phyloP scores from a whole-genome alignment of 208 protist species.

The Acanthamoeba polyphaga region DNA sequence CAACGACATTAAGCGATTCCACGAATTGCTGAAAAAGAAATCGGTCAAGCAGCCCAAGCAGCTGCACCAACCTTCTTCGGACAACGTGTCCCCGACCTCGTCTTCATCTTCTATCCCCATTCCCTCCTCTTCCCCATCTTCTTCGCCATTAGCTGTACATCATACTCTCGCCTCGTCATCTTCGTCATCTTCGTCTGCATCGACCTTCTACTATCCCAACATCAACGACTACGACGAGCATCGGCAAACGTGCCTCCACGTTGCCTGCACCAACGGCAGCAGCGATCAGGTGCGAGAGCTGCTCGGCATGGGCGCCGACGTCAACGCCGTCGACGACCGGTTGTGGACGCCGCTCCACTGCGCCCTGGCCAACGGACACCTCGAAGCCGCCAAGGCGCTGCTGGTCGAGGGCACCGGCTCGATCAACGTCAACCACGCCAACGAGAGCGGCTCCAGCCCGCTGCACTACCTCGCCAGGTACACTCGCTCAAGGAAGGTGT shows the following conservation, averaged over 20 bases:
- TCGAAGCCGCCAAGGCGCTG: not conserved
- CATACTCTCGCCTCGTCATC: not conserved
- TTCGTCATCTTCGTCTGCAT: not conserved
- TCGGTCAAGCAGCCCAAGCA: not conserved
- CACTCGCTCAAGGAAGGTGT: not conserved
- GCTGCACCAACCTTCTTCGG: not conserved
- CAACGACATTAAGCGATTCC: constrained; percentile 20
- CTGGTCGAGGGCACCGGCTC: not conserved
- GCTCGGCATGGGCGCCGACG: constrained; percentile 27
- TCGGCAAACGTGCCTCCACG: constrained; percentile 33
- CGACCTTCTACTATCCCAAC: constrained; percentile 47
- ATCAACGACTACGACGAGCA: constrained; percentile 64
- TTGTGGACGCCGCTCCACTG: constrained; percentile 59
- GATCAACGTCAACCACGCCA: constrained; percentile 18
- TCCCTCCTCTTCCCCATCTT: not conserved
- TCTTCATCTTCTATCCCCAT: not conserved
- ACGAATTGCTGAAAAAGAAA: constrained; percentile 36
- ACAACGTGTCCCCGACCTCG: not conserved
- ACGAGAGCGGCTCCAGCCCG: constrained; percentile 30
- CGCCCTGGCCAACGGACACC: constrained; percentile 20
- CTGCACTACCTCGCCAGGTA: constrained; percentile 66
- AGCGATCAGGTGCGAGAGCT: not conserved
- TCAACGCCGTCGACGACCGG: constrained; percentile 1
- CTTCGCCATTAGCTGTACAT: not conserved
- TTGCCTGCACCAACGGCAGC: constrained; percentile 60